A percentile compares a stretch with the other conserved stretches of the same genome.
These are phyloP conservation scores for Aspergillus ibericus DNA, from an alignment of 2,329 filamentous ascomycete genomes.

Conservation along the genomic window DNA sequence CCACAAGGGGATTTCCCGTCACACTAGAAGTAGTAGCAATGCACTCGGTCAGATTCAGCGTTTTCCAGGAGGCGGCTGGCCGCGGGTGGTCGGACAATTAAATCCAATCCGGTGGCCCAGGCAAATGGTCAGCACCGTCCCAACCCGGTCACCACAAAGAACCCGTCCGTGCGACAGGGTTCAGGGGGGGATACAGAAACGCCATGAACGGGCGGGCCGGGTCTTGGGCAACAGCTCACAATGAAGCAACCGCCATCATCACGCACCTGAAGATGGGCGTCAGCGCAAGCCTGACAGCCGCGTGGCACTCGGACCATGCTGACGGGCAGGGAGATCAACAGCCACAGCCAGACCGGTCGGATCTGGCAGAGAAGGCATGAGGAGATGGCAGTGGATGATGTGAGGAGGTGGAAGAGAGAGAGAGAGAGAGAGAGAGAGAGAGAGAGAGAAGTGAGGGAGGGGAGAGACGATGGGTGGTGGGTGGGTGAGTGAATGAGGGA, in stretches of 20 bases:
- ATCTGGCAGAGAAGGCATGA: slow-evolving; percentile 12
- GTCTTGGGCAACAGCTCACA: neutral
- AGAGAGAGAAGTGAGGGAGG: neutral
- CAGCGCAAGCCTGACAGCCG: slow-evolving; percentile 27
- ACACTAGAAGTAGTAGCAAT: slow-evolving; percentile 21
- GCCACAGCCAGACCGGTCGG: neutral
- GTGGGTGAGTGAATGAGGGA: neutral
- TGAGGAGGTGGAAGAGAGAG: neutral
- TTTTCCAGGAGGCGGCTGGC: neutral
- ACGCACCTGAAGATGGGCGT: slow-evolving; percentile 19
- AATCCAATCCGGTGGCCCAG: neutral
- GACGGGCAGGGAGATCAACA: slow-evolving; percentile 8
- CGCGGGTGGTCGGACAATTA: neutral
- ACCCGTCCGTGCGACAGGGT: neutral
- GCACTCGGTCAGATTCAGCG: neutral
- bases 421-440: neutral
- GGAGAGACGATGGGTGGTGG: neutral
- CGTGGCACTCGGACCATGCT: slow-evolving; percentile 35
- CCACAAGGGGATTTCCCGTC: slow-evolving; percentile 31
- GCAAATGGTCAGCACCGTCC: neutral
- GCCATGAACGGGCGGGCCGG: neutral
- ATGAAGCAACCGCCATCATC: neutral
- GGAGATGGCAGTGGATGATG: neutral
- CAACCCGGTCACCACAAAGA: neutral
- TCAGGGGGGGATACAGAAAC: neutral